Evolutionary conservation across 306 rosid genomes (phyloP).

Genomic region (Casuarina glauca): DNA sequence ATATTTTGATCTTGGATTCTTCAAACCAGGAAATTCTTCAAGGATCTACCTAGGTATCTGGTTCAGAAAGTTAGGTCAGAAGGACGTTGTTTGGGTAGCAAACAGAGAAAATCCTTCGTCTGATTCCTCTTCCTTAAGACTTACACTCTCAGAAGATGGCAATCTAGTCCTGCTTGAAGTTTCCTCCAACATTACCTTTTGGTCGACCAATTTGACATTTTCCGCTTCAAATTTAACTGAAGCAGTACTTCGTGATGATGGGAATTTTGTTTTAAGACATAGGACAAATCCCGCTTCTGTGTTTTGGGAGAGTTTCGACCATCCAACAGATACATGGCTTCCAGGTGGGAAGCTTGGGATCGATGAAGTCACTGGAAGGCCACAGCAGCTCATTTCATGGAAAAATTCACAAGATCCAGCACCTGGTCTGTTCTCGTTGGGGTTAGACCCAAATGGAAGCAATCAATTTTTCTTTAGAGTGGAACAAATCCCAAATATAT

Average conservation of each 20-base stretch:
- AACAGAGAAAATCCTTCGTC: neutral
- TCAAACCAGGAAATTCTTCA: neutral
- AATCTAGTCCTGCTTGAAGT: neutral
- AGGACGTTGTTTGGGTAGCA: neutral
- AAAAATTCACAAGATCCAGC: constrained; percentile 38
- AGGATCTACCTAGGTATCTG: neutral
- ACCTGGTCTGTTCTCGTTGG: constrained; percentile 42
- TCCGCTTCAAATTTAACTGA: neutral
- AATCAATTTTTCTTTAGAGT: neutral
- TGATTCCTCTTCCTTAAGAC: neutral
- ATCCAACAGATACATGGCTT: constrained; percentile 8
- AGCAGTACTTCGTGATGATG: neutral
- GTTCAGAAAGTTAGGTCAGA: neutral
- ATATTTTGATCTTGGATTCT: neutral
- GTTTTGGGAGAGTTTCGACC: neutral
- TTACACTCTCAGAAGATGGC: neutral
- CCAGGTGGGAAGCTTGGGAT: constrained; percentile 42
- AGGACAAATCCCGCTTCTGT: neutral
- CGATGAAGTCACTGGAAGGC: constrained; percentile 27
- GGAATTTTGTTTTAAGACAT: neutral
- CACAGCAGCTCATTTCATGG: constrained; percentile 51
- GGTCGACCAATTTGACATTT: neutral
- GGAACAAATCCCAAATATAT: neutral
- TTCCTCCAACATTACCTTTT: neutral
- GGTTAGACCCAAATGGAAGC: constrained; percentile 42